Conservation (phyloP, 371 early-diverging fungal species). For the Mortierella sp. region DNA sequence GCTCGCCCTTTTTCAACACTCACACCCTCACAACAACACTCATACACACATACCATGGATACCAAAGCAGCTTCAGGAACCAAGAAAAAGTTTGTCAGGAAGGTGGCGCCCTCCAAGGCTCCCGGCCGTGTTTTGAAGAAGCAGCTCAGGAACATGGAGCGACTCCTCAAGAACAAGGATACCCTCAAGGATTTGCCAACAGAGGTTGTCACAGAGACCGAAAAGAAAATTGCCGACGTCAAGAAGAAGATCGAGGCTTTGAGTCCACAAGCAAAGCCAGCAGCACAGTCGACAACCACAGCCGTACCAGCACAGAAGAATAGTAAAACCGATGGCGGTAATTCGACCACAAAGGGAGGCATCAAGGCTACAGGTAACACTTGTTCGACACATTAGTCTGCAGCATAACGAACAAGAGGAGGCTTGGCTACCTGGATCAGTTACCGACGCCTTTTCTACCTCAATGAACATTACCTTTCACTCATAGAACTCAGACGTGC, state of each 20-base stretch:
- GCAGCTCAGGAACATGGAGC: constrained; percentile 44
- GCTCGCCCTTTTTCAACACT: too few relatives aligned
- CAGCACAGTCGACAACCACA: not conserved
- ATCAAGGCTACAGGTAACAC: constrained; percentile 34
- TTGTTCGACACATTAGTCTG: not conserved
- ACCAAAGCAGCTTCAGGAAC: constrained; percentile 3
- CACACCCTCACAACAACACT: not conserved
- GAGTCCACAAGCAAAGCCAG: constrained; percentile 18
- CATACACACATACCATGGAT: constrained; percentile 1
- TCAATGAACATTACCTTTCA: not conserved
- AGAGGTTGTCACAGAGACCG: constrained; percentile 36
- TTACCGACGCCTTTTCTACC: too few relatives aligned
- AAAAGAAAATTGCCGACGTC: constrained; percentile 28
- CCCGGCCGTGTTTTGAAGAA: constrained; percentile 47
- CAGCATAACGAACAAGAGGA: not conserved
- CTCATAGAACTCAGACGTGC: constrained; percentile 49
- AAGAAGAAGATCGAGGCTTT: constrained; percentile 34
- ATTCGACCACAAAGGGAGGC: constrained; percentile 9
- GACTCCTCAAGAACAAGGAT: constrained; percentile 46
- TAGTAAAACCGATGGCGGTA: not conserved
- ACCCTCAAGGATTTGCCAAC: constrained; percentile 31
- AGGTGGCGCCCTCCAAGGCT: constrained; percentile 48
- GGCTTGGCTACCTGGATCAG: not conserved
- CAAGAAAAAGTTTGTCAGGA: constrained; percentile 36
- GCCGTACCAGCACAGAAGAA: not conserved